phyloP scores from a whole-genome alignment of 228 moss, liverwort and hornwort genomes.

The Sphagnum magellanicum region DNA sequence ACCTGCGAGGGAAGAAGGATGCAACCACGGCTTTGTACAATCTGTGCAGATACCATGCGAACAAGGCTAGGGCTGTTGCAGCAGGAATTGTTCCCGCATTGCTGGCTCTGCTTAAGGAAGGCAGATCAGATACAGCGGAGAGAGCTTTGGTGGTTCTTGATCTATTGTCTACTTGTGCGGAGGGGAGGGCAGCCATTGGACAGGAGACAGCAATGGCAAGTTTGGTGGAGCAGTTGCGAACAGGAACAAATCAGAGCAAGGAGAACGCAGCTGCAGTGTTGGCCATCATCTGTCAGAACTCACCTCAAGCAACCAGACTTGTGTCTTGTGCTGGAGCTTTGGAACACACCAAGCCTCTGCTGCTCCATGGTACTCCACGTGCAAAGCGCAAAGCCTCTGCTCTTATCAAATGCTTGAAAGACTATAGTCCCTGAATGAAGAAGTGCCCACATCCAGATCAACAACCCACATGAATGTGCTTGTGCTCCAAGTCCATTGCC shows the following conservation, averaged over 20 bases:
- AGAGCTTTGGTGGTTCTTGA: conserved; percentile 14
- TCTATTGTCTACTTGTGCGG: conserved; percentile 13
- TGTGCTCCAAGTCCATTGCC: too few relatives aligned
- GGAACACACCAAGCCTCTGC: conserved; percentile 12
- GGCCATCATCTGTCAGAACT: conserved; percentile 16
- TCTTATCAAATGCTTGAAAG: conserved; percentile 12
- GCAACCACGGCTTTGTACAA: conserved; percentile 12
- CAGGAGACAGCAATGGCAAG: conserved; percentile 8
- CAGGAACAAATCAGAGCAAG: conserved; percentile 10
- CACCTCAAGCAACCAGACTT: conserved; percentile 7
- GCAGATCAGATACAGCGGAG: conserved; percentile 11
- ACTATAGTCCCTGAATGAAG: not conserved
- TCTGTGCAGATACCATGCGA: conserved; percentile 10
- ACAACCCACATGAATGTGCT: too few relatives aligned
- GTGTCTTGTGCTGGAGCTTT: conserved; percentile 9
- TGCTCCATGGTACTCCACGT: conserved; percentile 9
- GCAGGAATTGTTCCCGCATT: conserved; percentile 13
- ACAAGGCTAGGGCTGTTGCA: conserved; percentile 12
- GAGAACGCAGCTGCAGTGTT: conserved; percentile 17
- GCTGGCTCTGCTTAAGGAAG: conserved; percentile 10
- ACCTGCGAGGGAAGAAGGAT: conserved; percentile 14
- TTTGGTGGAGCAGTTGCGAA: conserved; percentile 12
- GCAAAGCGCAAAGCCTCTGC: conserved; percentile 16
- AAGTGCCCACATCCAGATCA: too few relatives aligned
- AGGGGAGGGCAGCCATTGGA: conserved; percentile 10